Evolutionary conservation across 1,139 yeast genomes (phyloP), one percentile per base, ranked within the genome.

Genomic region (Hansenula sp.): DNA sequence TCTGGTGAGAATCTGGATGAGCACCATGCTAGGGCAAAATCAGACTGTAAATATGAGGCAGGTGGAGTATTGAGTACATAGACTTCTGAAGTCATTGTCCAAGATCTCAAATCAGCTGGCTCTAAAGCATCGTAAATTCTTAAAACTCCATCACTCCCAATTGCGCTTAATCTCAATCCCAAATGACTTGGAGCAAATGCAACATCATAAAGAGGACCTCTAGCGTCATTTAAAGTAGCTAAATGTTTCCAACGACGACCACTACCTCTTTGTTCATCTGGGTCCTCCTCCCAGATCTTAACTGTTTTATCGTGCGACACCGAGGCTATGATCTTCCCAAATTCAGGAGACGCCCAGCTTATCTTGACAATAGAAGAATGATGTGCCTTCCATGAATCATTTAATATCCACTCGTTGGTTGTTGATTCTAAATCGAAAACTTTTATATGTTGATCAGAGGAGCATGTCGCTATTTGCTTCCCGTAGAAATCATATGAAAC

Each of bases 341-440:
- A 89, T 60, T 89, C 95, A 1, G 98, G 98, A 42, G 87, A 84
- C 1, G 97, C 97, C 95, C 97, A 92, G 40, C 81, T 79, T 6
- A 92, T 70, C 51, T 83, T 79, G 34, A 87, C 84, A 25, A 92
- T 76, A 48, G 90, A 79, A 8, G 95, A 82, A 53, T 92, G 96
- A 59, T 92, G 98, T 1, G 97, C 97, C 52, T 85, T 85, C 95
- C 96, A 90, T 48, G 85, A 81, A 61, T 89, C 96, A 51, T 82
- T 80, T 41, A 84, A 64, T 14, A 76, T 77, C 97, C 97, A 90
- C 25, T 79, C 74, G 28, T 68, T 69, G 11, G 64, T 57, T n/a
- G 60, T 59, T 13, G 77, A 61, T 51, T 80, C 86, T 37, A 82
- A 65, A 57, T 84, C 92, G 60, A 88, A 90, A 29, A 90, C 90